Percentiles rank a stretch among this genome's conserved stretches.
Evolutionary conservation across 108 stramenopile genomes (phyloP).

Genomic region (Nannochloropsis salina): DNA sequence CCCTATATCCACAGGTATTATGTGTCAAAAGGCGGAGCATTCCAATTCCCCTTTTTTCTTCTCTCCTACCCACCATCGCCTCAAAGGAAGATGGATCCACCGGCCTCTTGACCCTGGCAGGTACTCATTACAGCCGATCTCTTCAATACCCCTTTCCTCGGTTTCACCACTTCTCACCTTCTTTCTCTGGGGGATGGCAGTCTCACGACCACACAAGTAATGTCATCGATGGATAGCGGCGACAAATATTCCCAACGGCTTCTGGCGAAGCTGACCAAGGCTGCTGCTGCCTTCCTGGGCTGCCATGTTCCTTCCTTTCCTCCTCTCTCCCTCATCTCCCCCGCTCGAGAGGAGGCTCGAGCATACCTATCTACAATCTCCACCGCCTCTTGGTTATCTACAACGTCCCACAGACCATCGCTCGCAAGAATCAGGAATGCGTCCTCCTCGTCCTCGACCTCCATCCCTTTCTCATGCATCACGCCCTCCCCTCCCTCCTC

Average conservation of each 20-base stretch:
- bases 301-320: constrained; percentile 33
- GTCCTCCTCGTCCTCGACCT: constrained; percentile 32
- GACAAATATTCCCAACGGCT: constrained; percentile 55
- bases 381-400: constrained; percentile 47
- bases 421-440: constrained; percentile 50
- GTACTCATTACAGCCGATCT: too few species aligned
- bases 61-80: too few species aligned
- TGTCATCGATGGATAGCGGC: constrained; percentile 48
- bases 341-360: not conserved
- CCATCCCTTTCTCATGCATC: constrained; percentile 42
- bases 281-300: constrained; percentile 45
- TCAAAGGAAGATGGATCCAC: too few species aligned
- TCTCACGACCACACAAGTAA: constrained; percentile 48
- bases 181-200: not conserved
- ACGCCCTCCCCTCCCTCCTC: constrained; percentile 54
- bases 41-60: too few species aligned
- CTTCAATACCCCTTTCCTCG: not conserved
- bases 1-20: too few species aligned
- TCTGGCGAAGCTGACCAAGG: constrained; percentile 35
- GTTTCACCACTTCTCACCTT: not conserved
- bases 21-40: too few species aligned
- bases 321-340: constrained; percentile 9
- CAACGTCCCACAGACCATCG: constrained; percentile 55
- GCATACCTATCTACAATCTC: constrained; percentile 44
- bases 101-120: too few species aligned